Percentiles rank a stretch among this genome's conserved stretches.
These are phyloP conservation scores for Phylloporus sp. DNA, from an alignment of 1,284 basidiomycete genomes.

Conservation along the genomic window DNA sequence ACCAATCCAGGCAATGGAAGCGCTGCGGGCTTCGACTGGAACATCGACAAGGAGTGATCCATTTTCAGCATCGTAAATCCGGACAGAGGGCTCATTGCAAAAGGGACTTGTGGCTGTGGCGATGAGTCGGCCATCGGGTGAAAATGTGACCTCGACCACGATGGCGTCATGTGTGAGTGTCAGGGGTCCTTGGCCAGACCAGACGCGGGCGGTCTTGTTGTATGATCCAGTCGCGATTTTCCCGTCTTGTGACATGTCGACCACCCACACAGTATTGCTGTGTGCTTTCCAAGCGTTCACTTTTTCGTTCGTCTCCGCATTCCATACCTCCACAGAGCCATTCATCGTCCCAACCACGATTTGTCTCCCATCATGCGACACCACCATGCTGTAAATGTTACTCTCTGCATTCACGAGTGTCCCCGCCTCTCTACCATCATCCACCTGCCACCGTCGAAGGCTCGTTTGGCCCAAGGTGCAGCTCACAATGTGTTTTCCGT, in stretches of 20 bases:
- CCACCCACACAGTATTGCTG: background rate
- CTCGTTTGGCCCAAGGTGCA: background rate
- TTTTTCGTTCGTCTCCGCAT: background rate
- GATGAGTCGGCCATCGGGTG: conserved; percentile 7
- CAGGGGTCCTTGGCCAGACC: conserved; percentile 4
- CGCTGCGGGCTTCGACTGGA: background rate
- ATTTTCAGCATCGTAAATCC: conserved; percentile 4
- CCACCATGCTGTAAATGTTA: background rate
- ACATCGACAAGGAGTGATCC: conserved; percentile 4
- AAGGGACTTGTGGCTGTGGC: conserved; percentile 4
- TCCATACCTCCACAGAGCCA: background rate
- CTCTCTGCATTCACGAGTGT: background rate
- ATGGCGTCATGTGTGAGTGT: conserved; percentile 1
- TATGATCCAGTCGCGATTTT: conserved; percentile 8
- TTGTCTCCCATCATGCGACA: background rate
- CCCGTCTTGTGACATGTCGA: conserved; percentile 9
- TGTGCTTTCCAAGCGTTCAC: background rate
- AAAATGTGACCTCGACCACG: background rate
- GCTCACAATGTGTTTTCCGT: background rate
- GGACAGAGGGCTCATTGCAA: too few species aligned
- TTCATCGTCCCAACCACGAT: background rate
- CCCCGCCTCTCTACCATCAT: background rate
- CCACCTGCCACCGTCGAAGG: background rate
- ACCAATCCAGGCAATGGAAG: conserved; percentile 9
- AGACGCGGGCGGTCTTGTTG: conserved; percentile 10